phyloP scores from a whole-genome alignment of 2,329 filamentous ascomycete genomes.

The Camptophora hylomeconis region DNA sequence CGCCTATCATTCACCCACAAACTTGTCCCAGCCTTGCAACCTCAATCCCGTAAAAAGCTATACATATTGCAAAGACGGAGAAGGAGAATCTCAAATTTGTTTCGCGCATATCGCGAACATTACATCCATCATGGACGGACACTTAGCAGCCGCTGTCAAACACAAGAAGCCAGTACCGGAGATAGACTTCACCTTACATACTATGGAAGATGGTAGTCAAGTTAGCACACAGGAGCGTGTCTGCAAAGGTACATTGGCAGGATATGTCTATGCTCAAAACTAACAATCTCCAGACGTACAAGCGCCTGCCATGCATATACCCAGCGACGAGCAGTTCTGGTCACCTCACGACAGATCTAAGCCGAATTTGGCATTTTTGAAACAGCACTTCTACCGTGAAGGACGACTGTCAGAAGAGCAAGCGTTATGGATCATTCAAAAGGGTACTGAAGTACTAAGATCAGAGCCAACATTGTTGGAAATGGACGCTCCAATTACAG shows the following conservation, averaged over 20 bases:
- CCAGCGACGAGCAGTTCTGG: slow-evolving; percentile 89
- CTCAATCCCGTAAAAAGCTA: too few species aligned
- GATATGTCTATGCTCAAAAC: not conserved
- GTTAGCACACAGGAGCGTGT: slow-evolving; percentile 93
- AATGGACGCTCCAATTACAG: slow-evolving; percentile 98
- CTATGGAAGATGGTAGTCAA: slow-evolving; percentile 92
- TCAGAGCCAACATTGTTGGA: slow-evolving; percentile 90
- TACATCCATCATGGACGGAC: slow-evolving; percentile 26
- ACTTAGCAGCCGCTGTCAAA: slow-evolving; percentile 73
- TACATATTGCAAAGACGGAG: too few species aligned
- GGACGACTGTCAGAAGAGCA: slow-evolving; percentile 94
- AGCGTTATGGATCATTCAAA: slow-evolving; percentile 85
- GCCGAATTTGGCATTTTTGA: slow-evolving; percentile 86
- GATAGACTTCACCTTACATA: slow-evolving; percentile 97
- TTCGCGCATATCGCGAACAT: slow-evolving; percentile 15
- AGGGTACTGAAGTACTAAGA: slow-evolving; percentile 75
- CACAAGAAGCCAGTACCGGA: slow-evolving; percentile 93
- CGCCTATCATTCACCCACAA: not conserved
- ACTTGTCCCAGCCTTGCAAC: too few species aligned
- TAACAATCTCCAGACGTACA: slow-evolving; percentile 63
- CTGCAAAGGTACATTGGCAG: slow-evolving; percentile 71
- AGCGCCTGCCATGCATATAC: slow-evolving; percentile 85
- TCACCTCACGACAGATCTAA: slow-evolving; percentile 74
- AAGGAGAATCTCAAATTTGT: too few species aligned
- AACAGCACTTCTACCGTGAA: slow-evolving; percentile 97